These are phyloP conservation scores for Albugo candida DNA, from an alignment of 352 stramenopile species.

Conservation along the genomic window DNA sequence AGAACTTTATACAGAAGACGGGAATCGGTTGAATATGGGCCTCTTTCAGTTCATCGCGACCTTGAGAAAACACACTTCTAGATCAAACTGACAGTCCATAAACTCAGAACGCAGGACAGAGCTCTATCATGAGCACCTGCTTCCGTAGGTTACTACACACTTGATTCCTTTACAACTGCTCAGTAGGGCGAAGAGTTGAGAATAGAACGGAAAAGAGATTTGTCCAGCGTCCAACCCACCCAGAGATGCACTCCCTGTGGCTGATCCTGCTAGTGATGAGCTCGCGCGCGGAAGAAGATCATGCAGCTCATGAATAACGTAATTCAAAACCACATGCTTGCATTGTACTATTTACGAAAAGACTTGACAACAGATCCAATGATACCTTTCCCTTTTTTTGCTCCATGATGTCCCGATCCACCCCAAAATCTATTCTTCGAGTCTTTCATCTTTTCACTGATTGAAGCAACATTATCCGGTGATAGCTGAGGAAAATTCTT, in stretches of 20 bases:
- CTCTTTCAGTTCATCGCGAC: too few relatives aligned
- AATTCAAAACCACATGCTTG: not conserved
- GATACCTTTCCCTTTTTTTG: slow-evolving; percentile 21
- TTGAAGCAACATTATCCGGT: slow-evolving; percentile 32
- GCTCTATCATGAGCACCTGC: too few relatives aligned
- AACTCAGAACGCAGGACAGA: too few relatives aligned
- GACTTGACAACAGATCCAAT: slow-evolving; percentile 30
- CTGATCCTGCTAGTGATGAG: not conserved
- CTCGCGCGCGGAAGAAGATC: not conserved
- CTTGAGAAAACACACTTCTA: too few relatives aligned
- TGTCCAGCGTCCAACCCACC: too few relatives aligned
- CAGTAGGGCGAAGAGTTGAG: too few relatives aligned
- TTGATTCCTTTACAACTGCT: too few relatives aligned
- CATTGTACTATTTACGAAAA: slow-evolving; percentile 24
- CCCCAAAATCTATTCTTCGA: slow-evolving; percentile 31
- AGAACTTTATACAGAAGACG: too few relatives aligned
- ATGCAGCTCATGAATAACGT: not conserved
- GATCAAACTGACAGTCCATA: too few relatives aligned
- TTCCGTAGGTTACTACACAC: too few relatives aligned
- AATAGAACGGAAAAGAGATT: too few relatives aligned
- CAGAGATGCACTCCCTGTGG: not conserved
- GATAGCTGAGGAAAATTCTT: slow-evolving; percentile 51
- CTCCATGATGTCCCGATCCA: slow-evolving; percentile 8
- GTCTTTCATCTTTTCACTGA: slow-evolving; percentile 61
- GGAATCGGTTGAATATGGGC: too few relatives aligned